Base-by-base conservation (phyloP, 305 asterid species). In the Striga hermonthica region DNA sequence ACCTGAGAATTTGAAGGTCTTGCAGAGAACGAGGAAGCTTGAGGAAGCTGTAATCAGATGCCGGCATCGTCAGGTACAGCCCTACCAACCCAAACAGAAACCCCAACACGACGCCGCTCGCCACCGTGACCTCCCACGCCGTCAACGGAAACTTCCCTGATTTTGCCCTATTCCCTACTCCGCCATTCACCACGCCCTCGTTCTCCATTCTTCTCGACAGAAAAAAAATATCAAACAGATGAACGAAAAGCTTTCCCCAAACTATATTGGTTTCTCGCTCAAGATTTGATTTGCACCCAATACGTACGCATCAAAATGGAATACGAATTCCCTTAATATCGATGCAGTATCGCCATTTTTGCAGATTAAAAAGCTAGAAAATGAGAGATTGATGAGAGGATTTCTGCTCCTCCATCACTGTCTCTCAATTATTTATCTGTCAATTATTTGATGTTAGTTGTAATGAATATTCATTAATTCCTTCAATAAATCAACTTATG, bases 1-100 rank as follows among this genome's bases (percentile, higher is more conserved):
- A 90, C 98, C 91, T 89, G 72, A 91, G 95, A 69, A 86, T 74
- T 72, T 91, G 98, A 62, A 91, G 84, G 79, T 91, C 98, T 78
- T 89, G 74, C 34, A 91, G 87, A 62, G 93, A 76, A 56, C 90
- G 88, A 4, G 98, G 98, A 61, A 91, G 92, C 87, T 84, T 89
- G 66, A 91, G 92, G 81, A 91, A 89, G 83, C 86, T 89, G 73
- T 89, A 91, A 84, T 91, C 98, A 16, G 98, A 85, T 9, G 82
- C 82, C 34, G 98, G 98, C 96, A 91, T 75, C 60, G 98, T 89
- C 13, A 91, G 69, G 67, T 91, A 91, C 22, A 91, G 80, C 65
- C 81, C 88, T 6, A 69, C 43, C 74, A 89, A 82, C 35, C 95
- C 95, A 13, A 82, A 37, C 53, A 70, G 66, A 67, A 89, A 89